Evolutionary conservation across 768 basidiomycete genomes (phyloP).

Genomic region (Trametes maxima): DNA sequence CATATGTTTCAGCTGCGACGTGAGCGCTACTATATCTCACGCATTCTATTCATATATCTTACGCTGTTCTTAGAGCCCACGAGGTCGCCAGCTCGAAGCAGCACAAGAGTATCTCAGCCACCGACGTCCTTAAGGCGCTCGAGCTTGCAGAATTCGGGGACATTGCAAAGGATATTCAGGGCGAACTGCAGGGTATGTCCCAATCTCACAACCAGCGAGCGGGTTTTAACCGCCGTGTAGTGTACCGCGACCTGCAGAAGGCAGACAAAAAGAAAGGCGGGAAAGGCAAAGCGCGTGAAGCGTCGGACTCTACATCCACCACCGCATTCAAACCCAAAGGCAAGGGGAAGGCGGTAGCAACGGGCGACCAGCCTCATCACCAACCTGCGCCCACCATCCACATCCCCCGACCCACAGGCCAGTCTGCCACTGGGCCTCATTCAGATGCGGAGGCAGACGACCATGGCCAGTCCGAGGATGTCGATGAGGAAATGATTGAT

Average conservation of each 20-base stretch:
- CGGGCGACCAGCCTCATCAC: constrained; percentile 2
- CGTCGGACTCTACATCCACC: constrained; percentile 30
- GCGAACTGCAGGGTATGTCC: constrained; percentile 62
- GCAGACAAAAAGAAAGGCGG: constrained; percentile 51
- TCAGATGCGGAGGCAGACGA: constrained; percentile 28
- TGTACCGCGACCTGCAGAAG: constrained; percentile 66
- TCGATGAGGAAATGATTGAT: constrained; percentile 37
- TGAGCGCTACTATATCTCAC: constrained; percentile 30
- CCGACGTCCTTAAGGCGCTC: constrained; percentile 87
- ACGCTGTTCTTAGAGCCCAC: constrained; percentile 61
- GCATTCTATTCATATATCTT: background rate
- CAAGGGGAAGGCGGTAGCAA: constrained; percentile 31
- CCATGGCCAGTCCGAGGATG: constrained; percentile 31
- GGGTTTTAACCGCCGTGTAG: constrained; percentile 36
- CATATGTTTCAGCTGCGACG: constrained; percentile 44
- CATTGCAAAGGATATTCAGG: constrained; percentile 60
- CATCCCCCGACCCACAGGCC: constrained; percentile 29
- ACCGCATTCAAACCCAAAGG: constrained; percentile 36
- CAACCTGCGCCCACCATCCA: constrained; percentile 29
- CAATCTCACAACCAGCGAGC: background rate
- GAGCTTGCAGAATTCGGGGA: constrained; percentile 79
- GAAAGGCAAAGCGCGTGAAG: constrained; percentile 28
- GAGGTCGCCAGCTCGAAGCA: constrained; percentile 84
- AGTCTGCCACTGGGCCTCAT: constrained; percentile 16
- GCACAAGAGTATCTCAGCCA: constrained; percentile 86